These are phyloP conservation scores for Quercus phellos DNA, from an alignment of 331 rosid genomes.

Conservation along the genomic window DNA sequence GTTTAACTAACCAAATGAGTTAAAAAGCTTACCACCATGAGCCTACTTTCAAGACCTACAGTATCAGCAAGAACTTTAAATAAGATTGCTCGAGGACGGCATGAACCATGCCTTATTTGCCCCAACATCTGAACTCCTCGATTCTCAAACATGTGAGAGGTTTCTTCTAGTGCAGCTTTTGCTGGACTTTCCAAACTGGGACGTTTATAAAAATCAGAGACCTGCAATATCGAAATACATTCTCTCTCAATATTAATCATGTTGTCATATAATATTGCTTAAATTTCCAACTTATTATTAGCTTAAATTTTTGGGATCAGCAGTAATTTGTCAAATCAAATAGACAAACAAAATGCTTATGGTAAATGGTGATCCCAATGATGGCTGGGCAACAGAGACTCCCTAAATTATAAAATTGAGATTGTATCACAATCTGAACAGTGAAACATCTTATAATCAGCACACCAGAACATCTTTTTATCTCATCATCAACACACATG, in stretches of 20 bases:
- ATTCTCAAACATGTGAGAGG: conserved; percentile 74
- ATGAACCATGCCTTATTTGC: conserved; percentile 89
- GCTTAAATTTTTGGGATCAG: background rate
- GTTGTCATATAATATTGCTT: background rate
- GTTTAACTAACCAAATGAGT: conserved; percentile 22
- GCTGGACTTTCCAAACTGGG: conserved; percentile 89
- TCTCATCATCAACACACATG: background rate
- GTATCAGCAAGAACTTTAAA: conserved; percentile 92
- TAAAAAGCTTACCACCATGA: conserved; percentile 74
- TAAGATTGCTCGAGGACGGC: conserved; percentile 89
- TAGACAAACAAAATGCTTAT: background rate
- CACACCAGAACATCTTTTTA: background rate
- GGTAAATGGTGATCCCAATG: background rate
- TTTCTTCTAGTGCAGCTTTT: conserved; percentile 74
- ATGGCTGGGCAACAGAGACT: background rate
- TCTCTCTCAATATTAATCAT: background rate
- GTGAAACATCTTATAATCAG: background rate
- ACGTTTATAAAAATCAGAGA: conserved; percentile 78
- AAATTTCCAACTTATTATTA: background rate
- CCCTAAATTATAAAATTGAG: background rate
- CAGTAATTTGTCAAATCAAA: background rate
- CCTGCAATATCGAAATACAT: conserved; percentile 39
- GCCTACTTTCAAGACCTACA: conserved; percentile 89
- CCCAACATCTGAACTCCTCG: conserved; percentile 91
- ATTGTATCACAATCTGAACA: background rate